Base-by-base conservation (phyloP, 345 rosid species). In the Atalantia buxifolia region DNA sequence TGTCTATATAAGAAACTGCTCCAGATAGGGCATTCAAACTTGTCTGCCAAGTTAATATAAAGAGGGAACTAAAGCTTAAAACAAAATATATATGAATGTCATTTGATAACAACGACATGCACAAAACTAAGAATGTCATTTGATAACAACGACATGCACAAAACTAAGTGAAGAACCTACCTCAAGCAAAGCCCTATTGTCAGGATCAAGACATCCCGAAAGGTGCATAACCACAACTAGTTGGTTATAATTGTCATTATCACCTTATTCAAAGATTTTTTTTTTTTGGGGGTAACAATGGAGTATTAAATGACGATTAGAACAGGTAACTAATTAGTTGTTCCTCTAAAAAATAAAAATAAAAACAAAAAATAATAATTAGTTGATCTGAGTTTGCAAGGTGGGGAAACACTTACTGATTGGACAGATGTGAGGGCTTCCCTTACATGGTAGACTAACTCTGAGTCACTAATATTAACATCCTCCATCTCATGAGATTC, bases 111-210 rank as follows among this genome's bases (percentile, higher is more conserved):
- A 10, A 45, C 27, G 60, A 10, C 1, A 38, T 69, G n/a, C 12
- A 50, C 7, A 22, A 72, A 28, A 66, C n/a, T 27, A 68, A 48
- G 33, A 62, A 9, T 27, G 14, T 35, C 10, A 53, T n/a, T 22
- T 22, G 8, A 24, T 48, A 36, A 73, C 35, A 10, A 45, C 27
- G 60, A 10, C 1, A 38, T 69, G n/a, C 12, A 50, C 7, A 22
- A 72, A 28, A 66, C n/a, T 27, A 68, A 48, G 33, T 60, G 30
- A 21, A 59, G 24, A 63, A 73, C 85, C 69, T 68, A 92, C 97
- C 95, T 86, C 89, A 77, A 96, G 96, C 82, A 87, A 77, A 53
- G 97, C 99, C 76, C 83, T 91, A 67, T 89, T 89, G 71, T 89
- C 93, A 2, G 78, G 81, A 10, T 83, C 83, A 78, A 84, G 87